Evolutionary conservation across 2,329 filamentous ascomycete genomes (phyloP).

Genomic region (Fonsecaea erecta): DNA sequence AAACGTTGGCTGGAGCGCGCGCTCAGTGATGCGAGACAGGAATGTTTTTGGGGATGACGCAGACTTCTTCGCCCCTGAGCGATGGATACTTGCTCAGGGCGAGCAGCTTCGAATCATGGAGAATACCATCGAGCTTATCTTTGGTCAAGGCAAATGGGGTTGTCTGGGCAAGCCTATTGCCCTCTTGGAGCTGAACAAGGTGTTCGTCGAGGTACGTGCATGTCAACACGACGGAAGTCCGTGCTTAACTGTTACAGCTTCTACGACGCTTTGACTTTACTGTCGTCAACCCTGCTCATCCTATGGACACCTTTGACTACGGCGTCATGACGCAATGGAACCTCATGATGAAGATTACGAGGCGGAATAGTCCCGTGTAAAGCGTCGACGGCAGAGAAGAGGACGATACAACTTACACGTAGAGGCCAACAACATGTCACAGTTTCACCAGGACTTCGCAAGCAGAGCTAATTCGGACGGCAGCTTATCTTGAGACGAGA

Average conservation of each 20-base stretch:
- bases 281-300: not conserved
- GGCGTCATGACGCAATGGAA: not conserved
- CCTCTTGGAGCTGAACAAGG: slow-evolving; percentile 1
- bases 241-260: not conserved
- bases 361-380: not conserved
- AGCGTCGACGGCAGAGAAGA: not conserved
- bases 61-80: not conserved
- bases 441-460: no score
- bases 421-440: no score
- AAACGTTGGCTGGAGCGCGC: not conserved
- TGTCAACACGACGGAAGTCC: not conserved
- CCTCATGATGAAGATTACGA: not conserved
- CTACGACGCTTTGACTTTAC: not conserved
- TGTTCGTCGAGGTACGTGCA: not conserved
- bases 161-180: not conserved
- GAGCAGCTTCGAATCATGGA: not conserved
- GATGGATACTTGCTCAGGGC: not conserved
- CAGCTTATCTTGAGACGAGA: no score
- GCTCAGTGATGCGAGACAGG: not conserved
- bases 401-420: no score
- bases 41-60: not conserved
- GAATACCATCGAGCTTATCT: not conserved
- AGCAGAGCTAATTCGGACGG: no score
- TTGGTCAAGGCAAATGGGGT: slow-evolving; percentile 2
- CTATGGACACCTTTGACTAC: slow-evolving; percentile 2